These are phyloP conservation scores for Chlamydomonas incerta DNA, from an alignment of 139 green algal species.

Conservation along the genomic window DNA sequence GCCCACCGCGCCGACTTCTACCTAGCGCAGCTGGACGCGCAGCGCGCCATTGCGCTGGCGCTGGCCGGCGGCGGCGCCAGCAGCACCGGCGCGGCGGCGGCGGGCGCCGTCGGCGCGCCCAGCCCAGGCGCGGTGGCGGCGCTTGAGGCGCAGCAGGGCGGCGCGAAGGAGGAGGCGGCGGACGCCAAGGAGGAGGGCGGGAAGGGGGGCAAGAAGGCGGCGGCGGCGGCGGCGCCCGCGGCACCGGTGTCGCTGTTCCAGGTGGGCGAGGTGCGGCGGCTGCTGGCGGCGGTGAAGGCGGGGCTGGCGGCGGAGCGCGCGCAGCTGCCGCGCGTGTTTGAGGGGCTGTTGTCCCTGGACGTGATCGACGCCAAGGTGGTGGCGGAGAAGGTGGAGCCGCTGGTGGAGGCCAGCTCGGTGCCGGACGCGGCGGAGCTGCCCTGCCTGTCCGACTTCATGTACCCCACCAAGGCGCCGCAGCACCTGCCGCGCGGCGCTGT, in stretches of 20 bases:
- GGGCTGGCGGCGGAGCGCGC: background rate
- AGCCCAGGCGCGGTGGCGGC: background rate
- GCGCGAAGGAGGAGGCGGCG: background rate
- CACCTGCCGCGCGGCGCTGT: slow-evolving; percentile 27
- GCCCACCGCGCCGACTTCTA: background rate
- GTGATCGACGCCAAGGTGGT: background rate
- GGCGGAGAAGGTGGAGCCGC: slow-evolving; percentile 1
- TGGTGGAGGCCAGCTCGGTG: slow-evolving; percentile 1
- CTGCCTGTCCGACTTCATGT: background rate
- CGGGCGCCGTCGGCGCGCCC: background rate
- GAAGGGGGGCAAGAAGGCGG: background rate
- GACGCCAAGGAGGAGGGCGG: too few relatives aligned
- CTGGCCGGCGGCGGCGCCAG: background rate
- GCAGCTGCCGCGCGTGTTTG: slow-evolving; percentile 11
- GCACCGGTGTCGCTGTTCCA: background rate
- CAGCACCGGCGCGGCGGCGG: background rate
- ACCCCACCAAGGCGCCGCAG: background rate
- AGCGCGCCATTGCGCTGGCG: slow-evolving; percentile 14
- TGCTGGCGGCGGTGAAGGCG: background rate
- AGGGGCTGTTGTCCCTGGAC: background rate
- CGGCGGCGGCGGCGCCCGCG: background rate
- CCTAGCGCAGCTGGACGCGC: background rate
- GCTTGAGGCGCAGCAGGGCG: too few relatives aligned
- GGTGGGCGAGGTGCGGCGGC: slow-evolving; percentile 4
- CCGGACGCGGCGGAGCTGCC: slow-evolving; percentile 4